phyloP scores from a whole-genome alignment of 208 protist genomes.

The Wallacemonas sp. region DNA sequence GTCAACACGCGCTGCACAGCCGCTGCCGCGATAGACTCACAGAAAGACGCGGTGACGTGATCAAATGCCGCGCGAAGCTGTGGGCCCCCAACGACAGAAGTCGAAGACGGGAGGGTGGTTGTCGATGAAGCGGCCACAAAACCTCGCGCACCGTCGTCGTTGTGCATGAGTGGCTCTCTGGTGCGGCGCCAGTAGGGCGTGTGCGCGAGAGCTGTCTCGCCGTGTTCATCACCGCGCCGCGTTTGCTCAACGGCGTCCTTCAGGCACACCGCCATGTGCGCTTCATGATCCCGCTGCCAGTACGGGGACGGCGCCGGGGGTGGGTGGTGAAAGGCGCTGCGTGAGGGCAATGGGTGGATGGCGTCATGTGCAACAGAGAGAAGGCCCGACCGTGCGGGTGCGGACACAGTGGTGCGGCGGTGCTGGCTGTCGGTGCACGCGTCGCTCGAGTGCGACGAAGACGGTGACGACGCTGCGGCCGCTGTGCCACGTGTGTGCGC shows the following conservation, averaged over 20 bases:
- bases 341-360: background rate
- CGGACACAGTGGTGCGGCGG: no score
- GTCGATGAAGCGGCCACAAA: background rate
- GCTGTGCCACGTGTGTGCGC: no score
- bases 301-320: background rate
- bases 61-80: slow-evolving; percentile 49
- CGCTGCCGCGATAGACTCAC: slow-evolving; percentile 12
- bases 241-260: background rate
- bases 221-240: background rate
- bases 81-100: slow-evolving; percentile 8
- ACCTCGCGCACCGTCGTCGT: no score
- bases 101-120: background rate
- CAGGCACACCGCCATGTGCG: slow-evolving; percentile 4
- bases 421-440: no score
- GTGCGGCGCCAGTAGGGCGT: background rate
- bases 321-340: background rate
- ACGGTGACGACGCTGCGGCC: background rate
- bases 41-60: slow-evolving; percentile 24
- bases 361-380: background rate
- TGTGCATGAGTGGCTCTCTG: no score
- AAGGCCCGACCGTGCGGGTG: no score
- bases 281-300: slow-evolving; percentile 3
- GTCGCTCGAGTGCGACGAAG: no score
- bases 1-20: slow-evolving; percentile 15
- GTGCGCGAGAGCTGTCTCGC: background rate